Conservation (phyloP, 2,329 filamentous ascomycete species). For the Grosmannia serpens region DNA sequence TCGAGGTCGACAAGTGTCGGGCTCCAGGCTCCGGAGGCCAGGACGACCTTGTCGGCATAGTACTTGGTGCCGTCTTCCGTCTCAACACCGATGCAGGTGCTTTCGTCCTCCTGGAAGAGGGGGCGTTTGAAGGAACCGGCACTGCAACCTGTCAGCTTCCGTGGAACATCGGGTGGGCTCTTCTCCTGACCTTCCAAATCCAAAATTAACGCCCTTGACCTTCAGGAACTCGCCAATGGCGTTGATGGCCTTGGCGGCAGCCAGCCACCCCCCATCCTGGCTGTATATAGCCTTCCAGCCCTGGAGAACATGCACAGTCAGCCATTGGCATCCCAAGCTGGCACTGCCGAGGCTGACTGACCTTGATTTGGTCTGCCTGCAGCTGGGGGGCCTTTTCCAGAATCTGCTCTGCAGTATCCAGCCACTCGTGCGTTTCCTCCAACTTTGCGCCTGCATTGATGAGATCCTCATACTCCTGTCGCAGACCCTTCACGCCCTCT, state of each 20-base stretch:
- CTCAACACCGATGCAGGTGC: conserved; percentile 3
- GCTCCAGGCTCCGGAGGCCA: conserved; percentile 29
- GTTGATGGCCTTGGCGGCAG: conserved; percentile 15
- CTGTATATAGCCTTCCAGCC: conserved; percentile 35
- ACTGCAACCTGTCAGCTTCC: too few relatives aligned
- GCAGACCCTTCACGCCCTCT: conserved; percentile 21
- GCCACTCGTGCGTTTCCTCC: conserved; percentile 27
- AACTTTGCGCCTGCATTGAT: conserved; percentile 26
- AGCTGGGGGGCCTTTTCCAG: conserved; percentile 27
- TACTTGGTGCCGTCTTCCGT: conserved; percentile 4
- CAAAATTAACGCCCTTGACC: conserved; percentile 1
- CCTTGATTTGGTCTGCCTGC: conserved; percentile 18
- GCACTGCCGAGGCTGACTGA: not conserved
- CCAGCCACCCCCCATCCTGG: conserved; percentile 33
- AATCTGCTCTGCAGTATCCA: conserved; percentile 32
- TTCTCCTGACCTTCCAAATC: not conserved
- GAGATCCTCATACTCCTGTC: conserved; percentile 23
- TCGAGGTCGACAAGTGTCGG: conserved; percentile 23
- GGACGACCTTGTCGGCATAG: conserved; percentile 7
- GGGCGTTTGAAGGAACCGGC: conserved; percentile 4
- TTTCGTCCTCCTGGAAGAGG: not conserved
- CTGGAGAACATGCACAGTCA: conserved; percentile 18
- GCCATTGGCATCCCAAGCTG: conserved; percentile 21
- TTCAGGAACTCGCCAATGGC: conserved; percentile 27
- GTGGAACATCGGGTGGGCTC: too few relatives aligned